Base-by-base conservation (phyloP, 2,329 filamentous ascomycete genomes). In the Ophiocordyceps polyrhachis-furcata region DNA sequence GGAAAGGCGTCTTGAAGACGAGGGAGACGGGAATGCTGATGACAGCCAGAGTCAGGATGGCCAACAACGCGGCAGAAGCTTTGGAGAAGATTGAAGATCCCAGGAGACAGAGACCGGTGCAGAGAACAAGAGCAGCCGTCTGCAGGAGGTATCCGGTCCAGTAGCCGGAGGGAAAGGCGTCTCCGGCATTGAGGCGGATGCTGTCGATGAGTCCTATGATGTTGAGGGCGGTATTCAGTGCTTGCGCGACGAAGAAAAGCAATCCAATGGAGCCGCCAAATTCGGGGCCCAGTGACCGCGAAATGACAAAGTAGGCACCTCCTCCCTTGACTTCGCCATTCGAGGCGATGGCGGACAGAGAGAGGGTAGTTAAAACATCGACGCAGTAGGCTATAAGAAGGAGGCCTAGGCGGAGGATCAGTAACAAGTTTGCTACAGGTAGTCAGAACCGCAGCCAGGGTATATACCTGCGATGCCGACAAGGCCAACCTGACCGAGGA, bases 261-360 rank as follows among this genome's bases (percentile, higher is more conserved):
- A 93, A 71, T 2, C 86, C 86, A 50, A 93, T 93, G 1, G 83
- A 86, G 15, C 86, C 86, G 23, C 86, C 86, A 57, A 93, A 93
- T 55, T 93, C 86, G 7, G 86, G 85, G 0, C 86, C 86, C 4
- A 93, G 65, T 41, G 83, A 88, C 49, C 86, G 74, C 7, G 85
- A 93, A 46, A 93, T 93, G 46, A 93, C 67, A 54, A 89, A 93
- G 58, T 93, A 93, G 35, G 86, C 84, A 44, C 86, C 86, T 14
- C 86, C 86, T 14, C 85, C 86, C 53, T 84, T 79, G 46, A 93
- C 86, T 42, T 87, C 88, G 23, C 86, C 86, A 58, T 93, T 93
- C 2, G 84, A 88, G 31, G 86, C 86, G 53, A 93, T 89, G 11
- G 86, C 86, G 5, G 85, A 93, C 28, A 93, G 73, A 3, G 85